phyloP scores from a whole-genome alignment of 1,139 yeast species.

The Yamadazyma kanchanaburiensis region DNA sequence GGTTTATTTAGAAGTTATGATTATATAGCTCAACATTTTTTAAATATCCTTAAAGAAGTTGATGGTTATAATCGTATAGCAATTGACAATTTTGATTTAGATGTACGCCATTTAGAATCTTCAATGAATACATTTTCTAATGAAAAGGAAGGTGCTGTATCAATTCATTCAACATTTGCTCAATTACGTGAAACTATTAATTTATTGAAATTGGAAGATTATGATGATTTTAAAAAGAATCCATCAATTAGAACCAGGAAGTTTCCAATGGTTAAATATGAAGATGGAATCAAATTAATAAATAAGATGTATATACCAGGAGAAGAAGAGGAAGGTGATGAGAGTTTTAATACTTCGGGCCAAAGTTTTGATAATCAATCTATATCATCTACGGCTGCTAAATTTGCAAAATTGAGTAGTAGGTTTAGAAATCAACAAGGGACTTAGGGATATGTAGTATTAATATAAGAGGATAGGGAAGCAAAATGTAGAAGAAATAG shows the following conservation, averaged over 20 bases:
- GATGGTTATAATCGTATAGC: conserved; percentile 36
- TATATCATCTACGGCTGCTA: conserved; percentile 31
- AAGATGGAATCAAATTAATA: conserved; percentile 38
- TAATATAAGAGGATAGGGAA: background rate
- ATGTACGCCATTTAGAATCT: conserved; percentile 37
- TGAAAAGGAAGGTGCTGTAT: conserved; percentile 26
- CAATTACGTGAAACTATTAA: conserved; percentile 46
- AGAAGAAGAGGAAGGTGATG: conserved; percentile 13
- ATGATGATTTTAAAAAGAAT: conserved; percentile 38
- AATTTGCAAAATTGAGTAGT: conserved; percentile 39
- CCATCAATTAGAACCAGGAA: conserved; percentile 39
- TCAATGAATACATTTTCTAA: conserved; percentile 27
- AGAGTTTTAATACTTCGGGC: conserved; percentile 16
- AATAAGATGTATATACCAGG: conserved; percentile 31
- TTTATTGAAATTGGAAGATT: conserved; percentile 35
- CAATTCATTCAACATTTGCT: conserved; percentile 42
- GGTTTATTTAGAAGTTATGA: conserved; percentile 86
- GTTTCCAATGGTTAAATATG: conserved; percentile 40
- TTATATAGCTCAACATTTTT: conserved; percentile 70
- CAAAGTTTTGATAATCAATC: conserved; percentile 24
- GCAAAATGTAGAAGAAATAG: background rate
- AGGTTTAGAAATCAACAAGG: conserved; percentile 8
- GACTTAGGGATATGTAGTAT: conserved; percentile 5
- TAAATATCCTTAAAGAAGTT: conserved; percentile 55
- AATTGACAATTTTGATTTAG: conserved; percentile 43